These are phyloP conservation scores for Vararia minispora DNA, from an alignment of 768 basidiomycete genomes.

Conservation along the genomic window DNA sequence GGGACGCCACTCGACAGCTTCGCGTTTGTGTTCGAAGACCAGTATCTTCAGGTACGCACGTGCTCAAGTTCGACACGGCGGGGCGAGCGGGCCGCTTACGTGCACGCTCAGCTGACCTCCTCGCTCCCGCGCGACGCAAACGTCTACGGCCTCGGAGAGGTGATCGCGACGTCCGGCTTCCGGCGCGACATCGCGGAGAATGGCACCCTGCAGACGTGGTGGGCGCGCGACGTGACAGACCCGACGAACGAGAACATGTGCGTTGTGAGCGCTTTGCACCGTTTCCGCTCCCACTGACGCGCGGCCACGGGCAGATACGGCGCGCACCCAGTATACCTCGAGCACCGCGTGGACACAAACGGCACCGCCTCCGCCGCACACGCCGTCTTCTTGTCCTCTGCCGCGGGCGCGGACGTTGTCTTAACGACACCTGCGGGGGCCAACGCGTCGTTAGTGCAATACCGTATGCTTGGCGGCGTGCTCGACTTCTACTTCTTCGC, in stretches of 20 bases:
- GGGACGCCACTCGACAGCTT: slow-evolving; percentile 50
- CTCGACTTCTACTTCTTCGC: slow-evolving; percentile 72
- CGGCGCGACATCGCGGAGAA: slow-evolving; percentile 44
- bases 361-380: slow-evolving; percentile 48
- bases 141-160: slow-evolving; percentile 72
- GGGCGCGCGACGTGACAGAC: slow-evolving; percentile 53
- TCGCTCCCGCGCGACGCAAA: slow-evolving; percentile 57
- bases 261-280: slow-evolving; percentile 14
- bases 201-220: slow-evolving; percentile 57
- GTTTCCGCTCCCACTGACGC: slow-evolving; percentile 1
- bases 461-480: slow-evolving; percentile 63
- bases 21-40: slow-evolving; percentile 68
- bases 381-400: slow-evolving; percentile 66
- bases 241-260: slow-evolving; percentile 60
- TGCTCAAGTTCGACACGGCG: not conserved
- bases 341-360: slow-evolving; percentile 51
- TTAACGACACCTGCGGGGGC: slow-evolving; percentile 47
- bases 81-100: not conserved
- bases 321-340: slow-evolving; percentile 61
- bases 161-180: slow-evolving; percentile 57
- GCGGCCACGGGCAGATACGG: slow-evolving; percentile 51
- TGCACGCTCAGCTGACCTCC: slow-evolving; percentile 47
- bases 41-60: slow-evolving; percentile 55
- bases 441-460: slow-evolving; percentile 53
- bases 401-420: slow-evolving; percentile 62